Evolutionary conservation across 768 basidiomycete species (phyloP).

Genomic region (Rhodocollybia butyracea): DNA sequence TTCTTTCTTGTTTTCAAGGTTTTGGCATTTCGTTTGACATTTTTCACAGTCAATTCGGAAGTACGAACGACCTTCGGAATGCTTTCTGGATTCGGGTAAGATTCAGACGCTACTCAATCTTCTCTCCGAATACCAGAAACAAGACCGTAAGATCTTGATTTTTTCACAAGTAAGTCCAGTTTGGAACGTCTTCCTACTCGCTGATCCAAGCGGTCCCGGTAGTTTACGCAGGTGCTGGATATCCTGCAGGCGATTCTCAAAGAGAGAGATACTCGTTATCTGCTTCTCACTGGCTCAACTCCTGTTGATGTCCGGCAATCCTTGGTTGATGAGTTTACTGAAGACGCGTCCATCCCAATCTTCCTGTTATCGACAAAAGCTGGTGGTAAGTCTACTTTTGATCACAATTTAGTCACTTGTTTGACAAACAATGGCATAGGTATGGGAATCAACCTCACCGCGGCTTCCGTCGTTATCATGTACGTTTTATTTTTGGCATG

Average conservation of each 20-base stretch:
- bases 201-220: constrained; percentile 3
- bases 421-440: constrained; percentile 28
- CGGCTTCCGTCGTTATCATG: constrained; percentile 95
- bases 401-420: background rate
- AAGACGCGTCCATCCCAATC: constrained; percentile 80
- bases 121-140: constrained; percentile 59
- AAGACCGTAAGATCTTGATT: constrained; percentile 81
- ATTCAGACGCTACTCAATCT: constrained; percentile 70
- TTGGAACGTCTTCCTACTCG: background rate
- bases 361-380: constrained; percentile 93
- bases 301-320: constrained; percentile 91
- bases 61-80: constrained; percentile 68
- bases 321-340: constrained; percentile 93
- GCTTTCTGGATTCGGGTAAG: constrained; percentile 88
- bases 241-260: constrained; percentile 85
- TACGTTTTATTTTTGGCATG: constrained; percentile 38
- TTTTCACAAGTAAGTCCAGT: constrained; percentile 91
- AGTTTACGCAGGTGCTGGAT: constrained; percentile 97
- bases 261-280: constrained; percentile 66
- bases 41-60: constrained; percentile 60
- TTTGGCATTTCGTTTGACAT: background rate
- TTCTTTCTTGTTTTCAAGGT: background rate
- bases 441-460: constrained; percentile 96
- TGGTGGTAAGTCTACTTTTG: constrained; percentile 43
- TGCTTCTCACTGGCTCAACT: constrained; percentile 89